Conservation (phyloP, 192 early-diverging fungal genomes). For the Hyaloraphidium curvatum region DNA sequence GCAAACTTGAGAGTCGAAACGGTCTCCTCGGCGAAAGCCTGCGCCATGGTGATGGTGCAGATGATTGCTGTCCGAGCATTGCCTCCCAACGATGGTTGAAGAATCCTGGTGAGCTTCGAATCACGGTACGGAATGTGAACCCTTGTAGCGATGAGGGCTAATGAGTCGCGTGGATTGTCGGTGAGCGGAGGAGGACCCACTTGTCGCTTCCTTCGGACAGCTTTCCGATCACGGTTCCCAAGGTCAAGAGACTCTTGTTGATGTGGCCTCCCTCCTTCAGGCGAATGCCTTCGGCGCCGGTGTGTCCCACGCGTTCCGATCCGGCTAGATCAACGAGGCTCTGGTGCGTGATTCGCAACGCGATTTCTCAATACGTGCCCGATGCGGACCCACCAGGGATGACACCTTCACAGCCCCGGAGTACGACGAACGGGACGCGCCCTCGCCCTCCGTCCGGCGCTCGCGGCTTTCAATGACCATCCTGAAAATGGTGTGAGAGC, state of each 20-base stretch:
- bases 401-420: constrained; percentile 5
- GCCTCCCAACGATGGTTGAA: constrained; percentile 6
- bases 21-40: constrained; percentile 3
- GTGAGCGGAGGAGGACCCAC: not conserved
- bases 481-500: constrained; percentile 8
- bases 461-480: constrained; percentile 9
- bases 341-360: not conserved
- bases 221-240: constrained; percentile 7
- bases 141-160: not conserved
- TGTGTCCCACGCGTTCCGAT: constrained; percentile 5
- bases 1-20: constrained; percentile 7
- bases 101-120: constrained; percentile 7
- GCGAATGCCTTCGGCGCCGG: constrained; percentile 4
- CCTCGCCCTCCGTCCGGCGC: not conserved
- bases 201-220: constrained; percentile 7
- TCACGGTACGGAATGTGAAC: constrained; percentile 6
- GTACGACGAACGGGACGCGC: not conserved
- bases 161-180: not conserved
- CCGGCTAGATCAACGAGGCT: constrained; percentile 7
- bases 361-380: not conserved
- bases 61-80: constrained; percentile 6
- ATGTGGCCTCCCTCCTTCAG: constrained; percentile 8
- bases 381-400: not conserved
- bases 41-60: constrained; percentile 4
- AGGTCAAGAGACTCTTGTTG: constrained; percentile 6